Evolutionary conservation across 164 flowering plant species (phyloP).

Genomic region (Tetrastigma voinierianum): DNA sequence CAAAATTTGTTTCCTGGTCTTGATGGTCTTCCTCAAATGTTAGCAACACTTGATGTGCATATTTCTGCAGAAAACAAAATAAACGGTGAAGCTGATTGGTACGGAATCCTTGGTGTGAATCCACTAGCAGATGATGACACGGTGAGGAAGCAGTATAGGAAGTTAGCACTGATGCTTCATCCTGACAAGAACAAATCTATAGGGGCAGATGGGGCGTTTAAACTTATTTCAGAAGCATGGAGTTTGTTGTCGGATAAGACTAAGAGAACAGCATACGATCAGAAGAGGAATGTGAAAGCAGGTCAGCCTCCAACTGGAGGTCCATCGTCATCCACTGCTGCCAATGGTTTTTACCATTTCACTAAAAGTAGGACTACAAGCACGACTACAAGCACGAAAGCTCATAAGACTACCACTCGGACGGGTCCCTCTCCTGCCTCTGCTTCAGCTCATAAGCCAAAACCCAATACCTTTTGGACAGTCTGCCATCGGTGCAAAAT

Average conservation of each 20-base stretch:
- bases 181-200: conserved; percentile 92
- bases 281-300: conserved; percentile 39
- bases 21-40: conserved; percentile 71
- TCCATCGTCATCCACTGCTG: conserved; percentile 28
- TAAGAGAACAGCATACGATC: conserved; percentile 62
- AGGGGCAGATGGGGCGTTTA: conserved; percentile 96
- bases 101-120: conserved; percentile 68
- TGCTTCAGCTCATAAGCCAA: conserved; percentile 30
- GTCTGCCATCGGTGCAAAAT: conserved; percentile 67
- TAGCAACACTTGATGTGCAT: conserved; percentile 64
- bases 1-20: conserved; percentile 64
- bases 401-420: conserved; percentile 31
- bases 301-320: conserved; percentile 26
- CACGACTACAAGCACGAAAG: conserved; percentile 24
- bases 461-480: conserved; percentile 68
- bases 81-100: conserved; percentile 75
- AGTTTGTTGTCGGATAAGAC: conserved; percentile 73
- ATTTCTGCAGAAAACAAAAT: conserved; percentile 61
- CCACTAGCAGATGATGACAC: conserved; percentile 73
- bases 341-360: conserved; percentile 58
- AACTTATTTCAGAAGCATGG: conserved; percentile 86
- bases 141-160: conserved; percentile 73
- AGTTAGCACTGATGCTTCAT: conserved; percentile 82
- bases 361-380: conserved; percentile 35
- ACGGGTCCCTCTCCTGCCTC: conserved; percentile 27